These are phyloP conservation scores for Debaryomyces prosopidis DNA, from an alignment of 805 yeast genomes.

Conservation along the genomic window DNA sequence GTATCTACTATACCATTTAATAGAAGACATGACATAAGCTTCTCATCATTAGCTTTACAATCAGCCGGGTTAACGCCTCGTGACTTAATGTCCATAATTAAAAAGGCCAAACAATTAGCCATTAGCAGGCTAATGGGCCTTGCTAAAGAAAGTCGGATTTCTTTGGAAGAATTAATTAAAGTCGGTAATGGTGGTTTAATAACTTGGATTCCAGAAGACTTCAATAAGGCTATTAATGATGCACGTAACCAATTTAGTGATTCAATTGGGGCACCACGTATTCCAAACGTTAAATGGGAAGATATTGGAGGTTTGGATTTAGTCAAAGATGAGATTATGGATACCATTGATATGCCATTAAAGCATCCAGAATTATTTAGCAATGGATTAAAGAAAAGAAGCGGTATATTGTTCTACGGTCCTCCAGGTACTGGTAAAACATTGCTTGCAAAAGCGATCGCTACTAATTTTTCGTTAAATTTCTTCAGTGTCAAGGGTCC, in stretches of 20 bases:
- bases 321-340: conserved; percentile 89
- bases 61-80: conserved; percentile 92
- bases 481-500: conserved; percentile 98
- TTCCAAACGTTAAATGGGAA: conserved; percentile 94
- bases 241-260: conserved; percentile 90
- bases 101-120: conserved; percentile 61
- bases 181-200: conserved; percentile 58
- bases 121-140: conserved; percentile 45
- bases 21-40: conserved; percentile 48
- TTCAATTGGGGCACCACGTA: conserved; percentile 94
- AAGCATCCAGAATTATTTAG: conserved; percentile 88
- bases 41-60: conserved; percentile 66
- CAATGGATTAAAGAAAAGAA: conserved; percentile 87
- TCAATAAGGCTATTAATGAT: conserved; percentile 67
- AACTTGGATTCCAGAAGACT: conserved; percentile 56
- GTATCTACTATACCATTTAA: conserved; percentile 18
- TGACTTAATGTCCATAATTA: conserved; percentile 72
- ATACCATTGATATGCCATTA: conserved; percentile 94
- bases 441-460: conserved; percentile 92
- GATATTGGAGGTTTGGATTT: conserved; percentile 94
- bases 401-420: conserved; percentile 93
- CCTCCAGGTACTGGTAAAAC: conserved; percentile 99
- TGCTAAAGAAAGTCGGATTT: conserved; percentile 17
- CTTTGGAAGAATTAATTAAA: conserved; percentile 32
- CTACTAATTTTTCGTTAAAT: conserved; percentile 90